Evolutionary conservation across 306 rosid genomes (phyloP), one percentile per base, ranked within the genome.

Genomic region (Amphicarpaea edgeworthii): DNA sequence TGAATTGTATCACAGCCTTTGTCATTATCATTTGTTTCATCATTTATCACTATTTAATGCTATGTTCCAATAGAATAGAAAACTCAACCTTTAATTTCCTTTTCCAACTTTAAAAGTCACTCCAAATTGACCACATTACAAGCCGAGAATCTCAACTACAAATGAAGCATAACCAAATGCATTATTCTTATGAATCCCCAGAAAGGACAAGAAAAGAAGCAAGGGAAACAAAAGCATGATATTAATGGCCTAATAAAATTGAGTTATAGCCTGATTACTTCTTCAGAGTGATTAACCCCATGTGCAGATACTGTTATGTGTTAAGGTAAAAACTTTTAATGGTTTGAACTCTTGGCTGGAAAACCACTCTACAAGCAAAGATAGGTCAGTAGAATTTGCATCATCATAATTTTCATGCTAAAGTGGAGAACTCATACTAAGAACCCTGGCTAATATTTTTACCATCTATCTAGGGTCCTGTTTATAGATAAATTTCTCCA

Each of bases 321-420:
- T 64, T 86, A 41, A 54, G 61, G 76, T 77, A 89, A 53, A 87
- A 77, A 84, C 82, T 71, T 79, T 76, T 88, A 64, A 82, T 45
- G 77, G 21, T 68, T 89, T 42, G 68, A 58, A 65, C 55, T 76
- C 68, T 72, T 87, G 41, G 72, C 84, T 14, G 78, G 81, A 50
- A 88, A 11, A 38, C 68, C 70, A 81, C 68, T 87, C 98, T 93
- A 87, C 80, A 84, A 80, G 26, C 70, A 81, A 80, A 83, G 21
- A 87, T 23, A 45, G 43, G 81, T 57, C 67, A 65, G 43, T 20
- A 8, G 15, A 58, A 45, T 21, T 28, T 5, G 15, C 78, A 76
- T 21, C 1, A 76, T 19, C 26, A 45, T 46, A 16, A 66, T 24
- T 26, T 21, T 72, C 58, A 77, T 38, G 59, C 20, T 72, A 14